Conservation (phyloP, 805 yeast species). For the Grigorovia transvaalensis region DNA sequence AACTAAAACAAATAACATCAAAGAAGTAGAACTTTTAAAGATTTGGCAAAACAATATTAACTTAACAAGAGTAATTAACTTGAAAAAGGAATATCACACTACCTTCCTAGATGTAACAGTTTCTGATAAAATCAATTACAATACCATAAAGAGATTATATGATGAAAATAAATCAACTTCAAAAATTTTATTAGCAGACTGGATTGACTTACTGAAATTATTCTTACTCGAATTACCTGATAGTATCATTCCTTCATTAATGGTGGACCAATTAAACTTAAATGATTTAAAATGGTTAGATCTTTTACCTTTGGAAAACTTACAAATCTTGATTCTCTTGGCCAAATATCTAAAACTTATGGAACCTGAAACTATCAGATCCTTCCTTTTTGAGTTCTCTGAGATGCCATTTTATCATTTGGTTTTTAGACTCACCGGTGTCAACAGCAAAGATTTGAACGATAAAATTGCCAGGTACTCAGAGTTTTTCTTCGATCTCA, state of each 20-base stretch:
- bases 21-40: slow-evolving; percentile 1
- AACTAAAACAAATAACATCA: slow-evolving; percentile 1
- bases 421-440: slow-evolving; percentile 4
- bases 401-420: slow-evolving; percentile 9
- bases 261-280: slow-evolving; percentile 1
- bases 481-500: not conserved
- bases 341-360: slow-evolving; percentile 5
- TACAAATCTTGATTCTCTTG: slow-evolving; percentile 3
- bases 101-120: slow-evolving; percentile 2
- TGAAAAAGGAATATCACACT: slow-evolving; percentile 10
- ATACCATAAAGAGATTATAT: not conserved
- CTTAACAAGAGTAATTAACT: slow-evolving; percentile 6
- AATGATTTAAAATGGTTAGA: slow-evolving; percentile 2
- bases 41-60: slow-evolving; percentile 12
- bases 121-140: slow-evolving; percentile 1
- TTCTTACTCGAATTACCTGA: slow-evolving; percentile 54
- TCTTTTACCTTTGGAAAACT: slow-evolving; percentile 4
- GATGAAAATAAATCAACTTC: not conserved
- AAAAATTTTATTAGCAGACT: slow-evolving; percentile 7
- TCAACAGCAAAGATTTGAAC: not conserved
- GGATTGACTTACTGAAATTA: slow-evolving; percentile 37
- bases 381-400: not conserved
- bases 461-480: not conserved
- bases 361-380: not conserved
- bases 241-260: slow-evolving; percentile 29